A percentile compares a stretch with the other conserved stretches of the same genome.
phyloP scores from a whole-genome alignment of 2,329 filamentous ascomycete genomes.

The Grosmannia huntii region DNA sequence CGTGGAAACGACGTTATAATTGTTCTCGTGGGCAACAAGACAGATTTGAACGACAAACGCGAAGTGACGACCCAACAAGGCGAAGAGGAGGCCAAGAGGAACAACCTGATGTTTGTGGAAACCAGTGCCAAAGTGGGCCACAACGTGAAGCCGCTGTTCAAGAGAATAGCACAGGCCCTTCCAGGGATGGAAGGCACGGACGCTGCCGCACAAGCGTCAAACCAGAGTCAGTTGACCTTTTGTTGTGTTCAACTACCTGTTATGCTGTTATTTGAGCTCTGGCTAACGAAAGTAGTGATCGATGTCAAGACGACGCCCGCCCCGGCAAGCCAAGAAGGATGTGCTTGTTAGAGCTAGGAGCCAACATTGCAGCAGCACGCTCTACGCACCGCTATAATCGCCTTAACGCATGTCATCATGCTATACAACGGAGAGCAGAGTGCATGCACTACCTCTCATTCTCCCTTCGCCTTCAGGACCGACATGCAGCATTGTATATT shows the following conservation, averaged over 20 bases:
- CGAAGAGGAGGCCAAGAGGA: slow-evolving; percentile 96
- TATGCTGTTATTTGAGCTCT: slow-evolving; percentile 12
- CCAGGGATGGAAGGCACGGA: slow-evolving; percentile 94
- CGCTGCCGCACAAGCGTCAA: slow-evolving; percentile 56
- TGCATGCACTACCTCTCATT: neutral
- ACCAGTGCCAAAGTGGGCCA: slow-evolving; percentile 95
- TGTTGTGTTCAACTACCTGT: neutral
- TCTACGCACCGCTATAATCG: neutral
- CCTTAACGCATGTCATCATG: neutral
- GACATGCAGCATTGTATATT: slow-evolving; percentile 10
- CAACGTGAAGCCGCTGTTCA: slow-evolving; percentile 95
- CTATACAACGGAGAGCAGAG: neutral
- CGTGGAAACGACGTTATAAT: slow-evolving; percentile 98
- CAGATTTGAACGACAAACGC: slow-evolving; percentile 93
- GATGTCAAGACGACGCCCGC: slow-evolving; percentile 76
- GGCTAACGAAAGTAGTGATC: slow-evolving; percentile 50
- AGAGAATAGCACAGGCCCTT: slow-evolving; percentile 93
- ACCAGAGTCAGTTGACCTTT: slow-evolving; percentile 50
- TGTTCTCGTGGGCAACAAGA: slow-evolving; percentile 97
- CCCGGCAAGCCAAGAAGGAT: slow-evolving; percentile 59
- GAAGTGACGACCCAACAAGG: slow-evolving; percentile 94
- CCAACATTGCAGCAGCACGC: neutral
- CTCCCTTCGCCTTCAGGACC: neutral
- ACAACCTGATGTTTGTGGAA: slow-evolving; percentile 97
- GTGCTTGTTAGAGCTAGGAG: slow-evolving; percentile 41